Evolutionary conservation across 257 asterid species (phyloP), one percentile per base, ranked within the genome.

Genomic region (Mentha longifolia): DNA sequence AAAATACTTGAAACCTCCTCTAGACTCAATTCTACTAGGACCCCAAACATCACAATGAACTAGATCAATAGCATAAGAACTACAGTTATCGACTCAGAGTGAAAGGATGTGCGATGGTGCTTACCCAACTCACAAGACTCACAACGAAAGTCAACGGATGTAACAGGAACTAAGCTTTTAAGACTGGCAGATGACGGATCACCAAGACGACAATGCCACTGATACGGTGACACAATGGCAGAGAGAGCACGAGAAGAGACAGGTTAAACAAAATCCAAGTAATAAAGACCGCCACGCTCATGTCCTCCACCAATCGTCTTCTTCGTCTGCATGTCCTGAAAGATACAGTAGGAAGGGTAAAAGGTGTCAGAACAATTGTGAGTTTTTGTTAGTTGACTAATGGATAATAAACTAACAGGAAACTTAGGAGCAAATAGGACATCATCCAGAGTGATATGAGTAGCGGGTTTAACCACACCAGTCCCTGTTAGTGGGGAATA

Each of bases 291-390:
- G 1, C 6, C 33, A 8, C 12, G 60, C 35, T 49, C 59, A 19
- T 52, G 59, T 52, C 59, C 59, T 10, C 57, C 28, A 50, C 25
- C 25, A 16, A 50, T 50, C 57, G 12, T 16, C 57, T n/a, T n/a
- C n/a, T n/a, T n/a, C n/a, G n/a, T n/a, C n/a, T n/a, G n/a, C n/a
- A n/a, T n/a, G n/a, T n/a, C 61, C 20, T 33, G 72, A 67, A 67
- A 11, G 28, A 50, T 10, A 67, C 22, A 50, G 9, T 51, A 67
- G 31, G 12, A 52, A 16, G 50, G 30, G 47, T 10, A 66, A 47
- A 66, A 66, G 13, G 57, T 66, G 28, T 47, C 30, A 66, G 6
- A 67, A n/a, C 61, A 67, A 50, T 51, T 67, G 50, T 50, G 61
- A 49, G 72, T 66, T 67, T 67, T 30, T 16, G 62, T 67, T 46